Conservation (phyloP, 768 basidiomycete genomes). For the Suillus discolor region DNA sequence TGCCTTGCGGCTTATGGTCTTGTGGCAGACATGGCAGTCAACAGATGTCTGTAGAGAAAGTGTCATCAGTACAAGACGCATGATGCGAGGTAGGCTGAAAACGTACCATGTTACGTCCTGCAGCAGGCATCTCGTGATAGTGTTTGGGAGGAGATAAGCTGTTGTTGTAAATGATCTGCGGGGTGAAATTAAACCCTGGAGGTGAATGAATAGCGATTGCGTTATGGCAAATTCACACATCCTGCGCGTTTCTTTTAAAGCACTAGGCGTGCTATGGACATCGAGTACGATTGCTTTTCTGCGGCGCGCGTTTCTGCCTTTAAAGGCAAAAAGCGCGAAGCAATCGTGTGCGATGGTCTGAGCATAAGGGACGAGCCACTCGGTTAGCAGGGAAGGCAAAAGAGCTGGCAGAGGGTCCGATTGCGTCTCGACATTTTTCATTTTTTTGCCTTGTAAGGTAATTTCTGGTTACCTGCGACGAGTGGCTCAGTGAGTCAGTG, state of each 20-base stretch:
- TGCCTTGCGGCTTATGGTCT: slow-evolving; percentile 22
- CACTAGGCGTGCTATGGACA: slow-evolving; percentile 19
- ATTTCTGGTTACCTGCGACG: not conserved
- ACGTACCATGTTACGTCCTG: not conserved
- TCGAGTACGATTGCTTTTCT: slow-evolving; percentile 29
- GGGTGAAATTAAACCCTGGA: not conserved
- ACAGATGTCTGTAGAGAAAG: slow-evolving; percentile 9
- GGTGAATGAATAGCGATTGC: slow-evolving; percentile 3
- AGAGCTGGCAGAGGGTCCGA: not conserved
- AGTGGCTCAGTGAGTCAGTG: not conserved
- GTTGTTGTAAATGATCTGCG: not conserved
- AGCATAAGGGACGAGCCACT: slow-evolving; percentile 13
- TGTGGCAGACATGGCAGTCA: slow-evolving; percentile 18
- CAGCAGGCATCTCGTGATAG: not conserved
- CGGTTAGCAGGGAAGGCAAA: not conserved
- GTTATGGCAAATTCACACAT: slow-evolving; percentile 6
- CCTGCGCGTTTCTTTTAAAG: slow-evolving; percentile 24
- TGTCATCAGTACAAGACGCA: not conserved
- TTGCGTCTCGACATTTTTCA: not conserved
- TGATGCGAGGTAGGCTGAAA: not conserved
- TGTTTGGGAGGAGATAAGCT: not conserved
- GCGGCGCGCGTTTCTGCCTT: slow-evolving; percentile 19
- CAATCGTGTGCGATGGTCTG: slow-evolving; percentile 23
- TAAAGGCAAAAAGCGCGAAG: slow-evolving; percentile 22
- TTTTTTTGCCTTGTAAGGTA: not conserved